Evolutionary conservation across 2,329 filamentous ascomycete genomes (phyloP).

Genomic region (Trichoderma citrinoviride): DNA sequence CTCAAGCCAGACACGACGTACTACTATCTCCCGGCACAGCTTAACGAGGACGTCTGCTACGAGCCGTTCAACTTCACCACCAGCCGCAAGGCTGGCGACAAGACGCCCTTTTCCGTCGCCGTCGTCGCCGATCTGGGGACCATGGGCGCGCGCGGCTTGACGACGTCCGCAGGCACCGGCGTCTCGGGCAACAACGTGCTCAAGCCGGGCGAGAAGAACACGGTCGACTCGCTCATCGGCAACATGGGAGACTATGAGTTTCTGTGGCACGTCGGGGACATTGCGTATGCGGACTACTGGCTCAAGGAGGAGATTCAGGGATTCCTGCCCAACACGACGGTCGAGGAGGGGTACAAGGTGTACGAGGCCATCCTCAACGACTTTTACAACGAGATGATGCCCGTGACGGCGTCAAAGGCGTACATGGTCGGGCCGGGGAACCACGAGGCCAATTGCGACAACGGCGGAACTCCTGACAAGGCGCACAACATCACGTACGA

Average conservation of each 20-base stretch:
- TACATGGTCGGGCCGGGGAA: slow-evolving; percentile 16
- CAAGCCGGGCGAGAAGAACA: slow-evolving; percentile 12
- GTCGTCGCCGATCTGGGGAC: slow-evolving; percentile 12
- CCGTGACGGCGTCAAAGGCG: not conserved
- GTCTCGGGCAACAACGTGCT: not conserved
- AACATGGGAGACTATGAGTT: slow-evolving; percentile 4
- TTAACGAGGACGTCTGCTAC: not conserved
- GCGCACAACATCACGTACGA: slow-evolving; percentile 10
- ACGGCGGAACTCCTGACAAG: slow-evolving; percentile 11
- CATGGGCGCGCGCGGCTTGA: slow-evolving; percentile 3
- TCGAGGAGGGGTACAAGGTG: slow-evolving; percentile 13
- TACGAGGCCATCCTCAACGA: slow-evolving; percentile 15
- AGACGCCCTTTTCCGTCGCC: slow-evolving; percentile 6
- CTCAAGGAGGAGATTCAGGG: slow-evolving; percentile 19
- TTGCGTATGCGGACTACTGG: slow-evolving; percentile 17
- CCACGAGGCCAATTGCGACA: slow-evolving; percentile 15
- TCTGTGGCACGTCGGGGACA: slow-evolving; percentile 13
- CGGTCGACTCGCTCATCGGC: slow-evolving; percentile 11
- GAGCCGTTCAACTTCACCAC: slow-evolving; percentile 19
- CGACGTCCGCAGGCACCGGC: slow-evolving; percentile 1
- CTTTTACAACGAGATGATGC: slow-evolving; percentile 16
- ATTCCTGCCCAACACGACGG: slow-evolving; percentile 12
- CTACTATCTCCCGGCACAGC: slow-evolving; percentile 9
- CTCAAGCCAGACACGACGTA: slow-evolving; percentile 16
- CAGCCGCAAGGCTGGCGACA: slow-evolving; percentile 4